phyloP scores from a whole-genome alignment of 164 flowering plant species.

The Vitis riparia region DNA sequence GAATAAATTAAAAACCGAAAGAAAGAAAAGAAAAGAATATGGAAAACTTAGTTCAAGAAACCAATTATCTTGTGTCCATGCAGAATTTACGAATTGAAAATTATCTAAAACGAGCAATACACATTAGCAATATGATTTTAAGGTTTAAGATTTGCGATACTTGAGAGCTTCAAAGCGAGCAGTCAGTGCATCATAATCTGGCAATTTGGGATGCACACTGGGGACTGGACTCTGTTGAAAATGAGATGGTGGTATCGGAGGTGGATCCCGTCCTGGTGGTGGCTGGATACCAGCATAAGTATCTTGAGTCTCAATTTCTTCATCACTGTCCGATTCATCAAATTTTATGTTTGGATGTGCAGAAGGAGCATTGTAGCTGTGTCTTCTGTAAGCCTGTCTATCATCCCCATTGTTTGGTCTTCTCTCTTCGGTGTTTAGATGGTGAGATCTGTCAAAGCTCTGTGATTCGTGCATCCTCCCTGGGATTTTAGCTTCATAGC shows the following conservation, averaged over 20 bases:
- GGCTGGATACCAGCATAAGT: constrained; percentile 20
- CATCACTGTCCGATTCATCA: constrained; percentile 84
- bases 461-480: constrained; percentile 25
- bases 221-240: constrained; percentile 25
- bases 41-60: no score
- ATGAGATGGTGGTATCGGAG: constrained; percentile 35
- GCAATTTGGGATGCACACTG: constrained; percentile 82
- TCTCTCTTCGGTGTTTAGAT: constrained; percentile 26
- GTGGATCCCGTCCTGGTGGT: constrained; percentile 58
- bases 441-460: constrained; percentile 24
- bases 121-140: neutral
- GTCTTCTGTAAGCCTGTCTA: constrained; percentile 44
- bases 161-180: constrained; percentile 95
- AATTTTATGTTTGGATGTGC: constrained; percentile 54
- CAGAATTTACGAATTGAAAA: no score
- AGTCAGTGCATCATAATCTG: constrained; percentile 80
- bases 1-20: no score
- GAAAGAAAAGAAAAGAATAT: no score
- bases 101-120: neutral
- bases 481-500: constrained; percentile 18
- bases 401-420: constrained; percentile 13
- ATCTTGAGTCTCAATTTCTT: constrained; percentile 65
- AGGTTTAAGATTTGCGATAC: constrained; percentile 34
- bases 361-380: constrained; percentile 57
- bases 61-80: no score